These are phyloP conservation scores for Stentor coeruleus DNA, from an alignment of 73 alveolate genomes.

Conservation along the genomic window DNA sequence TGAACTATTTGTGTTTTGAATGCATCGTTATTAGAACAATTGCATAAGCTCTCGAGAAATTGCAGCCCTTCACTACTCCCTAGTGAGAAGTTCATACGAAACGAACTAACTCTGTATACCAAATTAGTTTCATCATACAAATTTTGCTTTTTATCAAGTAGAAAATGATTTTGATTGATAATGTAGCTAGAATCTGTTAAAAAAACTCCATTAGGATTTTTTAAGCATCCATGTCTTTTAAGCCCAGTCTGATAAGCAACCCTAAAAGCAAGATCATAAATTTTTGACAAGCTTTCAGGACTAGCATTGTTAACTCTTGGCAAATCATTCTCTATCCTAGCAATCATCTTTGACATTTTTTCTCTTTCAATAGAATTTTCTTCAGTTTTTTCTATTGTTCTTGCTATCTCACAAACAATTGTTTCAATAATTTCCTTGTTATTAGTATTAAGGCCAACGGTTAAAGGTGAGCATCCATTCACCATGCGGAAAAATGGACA, in stretches of 20 bases:
- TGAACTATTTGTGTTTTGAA: neutral
- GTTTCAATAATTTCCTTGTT: neutral
- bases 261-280: neutral
- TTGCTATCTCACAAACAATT: neutral
- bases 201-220: neutral
- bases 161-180: neutral
- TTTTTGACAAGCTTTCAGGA: neutral
- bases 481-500: neutral
- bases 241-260: neutral
- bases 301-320: neutral
- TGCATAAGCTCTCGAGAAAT: neutral
- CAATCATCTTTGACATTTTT: neutral
- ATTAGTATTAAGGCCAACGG: neutral
- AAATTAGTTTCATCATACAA: neutral
- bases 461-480: slow-evolving; percentile 1
- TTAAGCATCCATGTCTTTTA: neutral
- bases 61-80: slow-evolving; percentile 2
- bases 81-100: neutral
- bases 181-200: neutral
- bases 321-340: neutral
- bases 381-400: neutral
- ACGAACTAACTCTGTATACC: slow-evolving; percentile 17
- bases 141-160: neutral
- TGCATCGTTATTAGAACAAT: neutral
- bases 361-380: too few species aligned